Percentiles rank a stretch among this genome's conserved stretches.
phyloP scores from a whole-genome alignment of 73 alveolate species.

The Stentor roeselii region DNA sequence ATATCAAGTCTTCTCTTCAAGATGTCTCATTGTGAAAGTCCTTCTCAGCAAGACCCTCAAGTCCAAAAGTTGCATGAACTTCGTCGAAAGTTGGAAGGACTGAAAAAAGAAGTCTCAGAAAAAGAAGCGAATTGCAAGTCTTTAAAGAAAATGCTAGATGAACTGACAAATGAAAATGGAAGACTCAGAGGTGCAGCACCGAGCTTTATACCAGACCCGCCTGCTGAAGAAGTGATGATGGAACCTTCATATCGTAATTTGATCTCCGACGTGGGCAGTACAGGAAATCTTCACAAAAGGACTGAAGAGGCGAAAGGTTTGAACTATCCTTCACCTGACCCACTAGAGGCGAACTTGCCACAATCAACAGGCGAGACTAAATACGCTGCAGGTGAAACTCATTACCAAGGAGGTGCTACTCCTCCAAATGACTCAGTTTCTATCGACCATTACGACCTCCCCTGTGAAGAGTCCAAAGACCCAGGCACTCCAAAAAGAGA shows the following conservation, averaged over 20 bases:
- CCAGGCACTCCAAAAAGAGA: slow-evolving; percentile 28
- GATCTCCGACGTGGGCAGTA: slow-evolving; percentile 9
- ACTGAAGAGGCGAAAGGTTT: not conserved
- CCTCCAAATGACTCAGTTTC: slow-evolving; percentile 2
- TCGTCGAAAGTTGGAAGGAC: not conserved
- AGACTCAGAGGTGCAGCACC: not conserved
- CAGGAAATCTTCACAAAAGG: not conserved
- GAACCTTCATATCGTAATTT: not conserved
- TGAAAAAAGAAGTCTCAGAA: too few species aligned
- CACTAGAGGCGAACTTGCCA: not conserved
- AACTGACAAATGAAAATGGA: not conserved
- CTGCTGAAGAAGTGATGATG: not conserved
- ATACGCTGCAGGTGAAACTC: not conserved
- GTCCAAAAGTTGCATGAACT: not conserved
- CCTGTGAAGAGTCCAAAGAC: slow-evolving; percentile 6
- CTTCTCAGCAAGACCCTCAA: too few species aligned
- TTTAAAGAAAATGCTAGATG: not conserved
- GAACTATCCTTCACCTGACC: slow-evolving; percentile 20
- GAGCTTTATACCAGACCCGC: not conserved
- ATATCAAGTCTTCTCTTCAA: not conserved
- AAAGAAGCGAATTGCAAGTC: not conserved
- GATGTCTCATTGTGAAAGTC: too few species aligned
- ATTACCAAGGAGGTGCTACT: not conserved
- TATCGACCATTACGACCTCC: not conserved
- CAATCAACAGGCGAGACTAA: slow-evolving; percentile 6